phyloP scores from a whole-genome alignment of 129 eudicot species.

The carrot (Daucus carota) region DNA sequence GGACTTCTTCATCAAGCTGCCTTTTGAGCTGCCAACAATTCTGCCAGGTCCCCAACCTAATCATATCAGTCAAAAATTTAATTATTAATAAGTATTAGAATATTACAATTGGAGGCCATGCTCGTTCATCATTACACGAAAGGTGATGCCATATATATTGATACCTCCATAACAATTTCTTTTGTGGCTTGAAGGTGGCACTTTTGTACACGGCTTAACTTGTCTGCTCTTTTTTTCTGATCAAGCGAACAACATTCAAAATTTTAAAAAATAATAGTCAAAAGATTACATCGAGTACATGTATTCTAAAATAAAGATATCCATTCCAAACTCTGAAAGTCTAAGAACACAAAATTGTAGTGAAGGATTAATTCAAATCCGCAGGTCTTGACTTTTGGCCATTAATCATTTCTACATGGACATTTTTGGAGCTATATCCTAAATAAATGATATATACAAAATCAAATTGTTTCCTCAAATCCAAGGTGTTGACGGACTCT shows the following conservation, averaged over 20 bases:
- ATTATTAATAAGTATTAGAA: background rate
- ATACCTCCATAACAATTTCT: conserved; percentile 69
- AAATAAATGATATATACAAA: background rate
- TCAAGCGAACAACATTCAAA: background rate
- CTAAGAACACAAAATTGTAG: background rate
- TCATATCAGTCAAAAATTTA: background rate
- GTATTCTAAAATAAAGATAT: too few relatives aligned
- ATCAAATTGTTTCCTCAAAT: background rate
- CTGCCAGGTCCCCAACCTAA: conserved; percentile 38
- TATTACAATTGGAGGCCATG: background rate
- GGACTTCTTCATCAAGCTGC: conserved; percentile 78
- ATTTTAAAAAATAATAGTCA: background rate
- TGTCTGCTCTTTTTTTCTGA: conserved; percentile 74
- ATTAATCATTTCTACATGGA: background rate
- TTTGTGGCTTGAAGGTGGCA: conserved; percentile 77
- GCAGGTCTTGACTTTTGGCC: background rate
- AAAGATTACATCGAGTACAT: background rate
- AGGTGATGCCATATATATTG: background rate
- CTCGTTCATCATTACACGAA: background rate
- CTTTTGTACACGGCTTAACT: conserved; percentile 64
- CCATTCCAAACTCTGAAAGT: too few relatives aligned
- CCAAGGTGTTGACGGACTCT: background rate
- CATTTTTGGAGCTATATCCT: background rate
- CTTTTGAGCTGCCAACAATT: conserved; percentile 58
- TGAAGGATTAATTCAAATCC: background rate